Conservation (phyloP, 225 moss, liverwort and hornwort species). For the Physcomitrellopsis africana region DNA sequence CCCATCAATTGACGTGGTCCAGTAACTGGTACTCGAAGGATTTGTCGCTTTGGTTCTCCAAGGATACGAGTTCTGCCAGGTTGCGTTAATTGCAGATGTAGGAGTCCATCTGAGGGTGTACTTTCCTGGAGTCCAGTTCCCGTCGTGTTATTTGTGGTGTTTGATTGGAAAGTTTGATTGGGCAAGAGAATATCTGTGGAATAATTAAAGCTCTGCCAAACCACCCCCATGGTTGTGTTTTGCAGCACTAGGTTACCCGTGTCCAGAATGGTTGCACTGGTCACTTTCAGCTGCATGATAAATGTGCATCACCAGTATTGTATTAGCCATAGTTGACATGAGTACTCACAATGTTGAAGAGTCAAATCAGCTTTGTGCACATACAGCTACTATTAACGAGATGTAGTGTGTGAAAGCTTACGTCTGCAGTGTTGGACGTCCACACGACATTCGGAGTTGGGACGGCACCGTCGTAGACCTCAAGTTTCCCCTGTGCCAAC, state of each 20-base stretch:
- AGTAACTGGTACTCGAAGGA: no score
- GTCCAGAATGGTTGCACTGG: neutral
- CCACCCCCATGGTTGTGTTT: neutral
- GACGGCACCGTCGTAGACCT: slow-evolving; percentile 7
- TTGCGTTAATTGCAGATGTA: no score
- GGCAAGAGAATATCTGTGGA: slow-evolving; percentile 25
- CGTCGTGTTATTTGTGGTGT: neutral
- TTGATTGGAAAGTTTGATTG: neutral
- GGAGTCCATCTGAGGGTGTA: neutral
- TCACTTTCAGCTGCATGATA: slow-evolving; percentile 20
- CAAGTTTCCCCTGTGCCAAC: neutral
- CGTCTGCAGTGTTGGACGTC: neutral
- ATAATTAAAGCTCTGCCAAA: slow-evolving; percentile 23
- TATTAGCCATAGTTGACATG: no score
- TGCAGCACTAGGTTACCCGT: slow-evolving; percentile 19
- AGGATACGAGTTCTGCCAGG: neutral
- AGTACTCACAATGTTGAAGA: no score
- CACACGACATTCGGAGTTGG: neutral
- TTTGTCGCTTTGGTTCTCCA: neutral
- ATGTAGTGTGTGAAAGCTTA: neutral
- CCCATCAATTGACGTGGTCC: no score
- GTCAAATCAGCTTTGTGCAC: no score
- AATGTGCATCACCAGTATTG: no score
- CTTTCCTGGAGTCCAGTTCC: neutral
- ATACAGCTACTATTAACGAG: neutral